These are phyloP conservation scores for Simmondsia chinensis DNA, from an alignment of 148 eudicot species.

Conservation along the genomic window DNA sequence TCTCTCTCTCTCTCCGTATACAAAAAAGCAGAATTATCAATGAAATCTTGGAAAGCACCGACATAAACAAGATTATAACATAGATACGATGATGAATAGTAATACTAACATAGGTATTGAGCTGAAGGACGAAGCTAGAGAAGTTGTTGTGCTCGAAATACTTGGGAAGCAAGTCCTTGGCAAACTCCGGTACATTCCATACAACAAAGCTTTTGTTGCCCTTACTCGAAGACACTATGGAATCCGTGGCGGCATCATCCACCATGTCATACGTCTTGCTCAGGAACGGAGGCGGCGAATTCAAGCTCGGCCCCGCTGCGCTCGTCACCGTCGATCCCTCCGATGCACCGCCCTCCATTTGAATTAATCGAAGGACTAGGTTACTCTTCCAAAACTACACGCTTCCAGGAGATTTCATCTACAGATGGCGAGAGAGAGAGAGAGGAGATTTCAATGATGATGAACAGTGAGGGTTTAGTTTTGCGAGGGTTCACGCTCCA, in stretches of 20 bases:
- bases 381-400: too few species aligned
- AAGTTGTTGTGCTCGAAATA: conserved; percentile 72
- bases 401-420: too few species aligned
- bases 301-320: too few species aligned
- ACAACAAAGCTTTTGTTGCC: conserved; percentile 46
- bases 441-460: too few species aligned
- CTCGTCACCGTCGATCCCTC: conserved; percentile 1
- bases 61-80: neutral
- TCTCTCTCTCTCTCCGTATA: too few species aligned
- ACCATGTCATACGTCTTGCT: conserved; percentile 82
- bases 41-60: neutral
- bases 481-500: too few species aligned
- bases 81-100: neutral
- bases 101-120: conserved; percentile 56
- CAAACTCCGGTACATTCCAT: conserved; percentile 49
- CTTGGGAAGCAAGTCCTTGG: conserved; percentile 49
- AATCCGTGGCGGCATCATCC: conserved; percentile 50
- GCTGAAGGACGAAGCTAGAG: conserved; percentile 66
- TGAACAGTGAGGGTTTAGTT: too few species aligned
- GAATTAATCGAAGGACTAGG: too few species aligned
- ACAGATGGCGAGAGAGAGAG: too few species aligned
- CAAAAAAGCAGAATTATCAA: neutral
- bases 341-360: too few species aligned
- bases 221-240: conserved; percentile 52
- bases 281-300: conserved; percentile 53